Percentiles rank a stretch among this genome's conserved stretches.
Conservation (phyloP, 148 eudicot genomes). For the Chenopodium suecicum region DNA sequence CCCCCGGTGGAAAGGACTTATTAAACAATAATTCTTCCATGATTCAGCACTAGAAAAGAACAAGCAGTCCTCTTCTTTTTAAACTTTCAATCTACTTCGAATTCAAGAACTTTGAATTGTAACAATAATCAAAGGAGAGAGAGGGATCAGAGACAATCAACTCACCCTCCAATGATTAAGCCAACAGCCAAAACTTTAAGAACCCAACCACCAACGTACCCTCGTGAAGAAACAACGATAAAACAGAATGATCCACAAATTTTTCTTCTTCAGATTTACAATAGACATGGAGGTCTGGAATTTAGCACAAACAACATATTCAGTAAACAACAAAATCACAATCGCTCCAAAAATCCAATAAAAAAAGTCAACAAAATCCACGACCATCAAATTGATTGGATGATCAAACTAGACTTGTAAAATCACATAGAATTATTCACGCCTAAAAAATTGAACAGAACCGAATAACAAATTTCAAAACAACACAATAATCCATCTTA, state of each 20-base stretch:
- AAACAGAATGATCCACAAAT: constrained; percentile 30
- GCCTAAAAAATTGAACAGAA: no score
- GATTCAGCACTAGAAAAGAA: not conserved
- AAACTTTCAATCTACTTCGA: not conserved
- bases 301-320: not conserved
- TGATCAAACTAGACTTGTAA: no score
- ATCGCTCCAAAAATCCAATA: no score
- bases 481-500: no score
- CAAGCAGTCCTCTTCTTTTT: not conserved
- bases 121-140: not conserved
- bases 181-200: not conserved
- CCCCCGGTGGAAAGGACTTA: constrained; percentile 49
- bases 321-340: not conserved
- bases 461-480: no score
- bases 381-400: no score
- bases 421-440: no score
- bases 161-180: constrained; percentile 7
- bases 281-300: constrained; percentile 39
- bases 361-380: no score
- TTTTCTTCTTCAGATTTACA: constrained; percentile 31
- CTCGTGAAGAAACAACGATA: constrained; percentile 30
- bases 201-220: constrained; percentile 25
- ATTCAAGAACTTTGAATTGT: no score
- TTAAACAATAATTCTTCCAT: constrained; percentile 26
- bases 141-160: not conserved